Evolutionary conservation across 768 basidiomycete genomes (phyloP), one percentile per base, ranked within the genome.

Genomic region (Termitomyces sp.): DNA sequence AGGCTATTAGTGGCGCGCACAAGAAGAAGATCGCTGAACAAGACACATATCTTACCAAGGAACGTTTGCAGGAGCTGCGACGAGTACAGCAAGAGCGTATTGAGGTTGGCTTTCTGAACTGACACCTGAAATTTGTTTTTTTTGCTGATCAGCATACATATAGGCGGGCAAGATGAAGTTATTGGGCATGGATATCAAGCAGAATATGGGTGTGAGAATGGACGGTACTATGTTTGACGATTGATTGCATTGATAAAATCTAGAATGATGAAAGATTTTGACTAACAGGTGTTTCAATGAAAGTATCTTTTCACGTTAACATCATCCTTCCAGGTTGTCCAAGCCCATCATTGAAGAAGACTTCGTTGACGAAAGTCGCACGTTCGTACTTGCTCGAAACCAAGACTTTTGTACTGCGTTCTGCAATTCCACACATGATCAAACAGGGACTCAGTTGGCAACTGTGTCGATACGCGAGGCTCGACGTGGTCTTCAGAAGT

Each of bases 141-240:
- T 38, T 15, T 17, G 24, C 49, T 48, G 12, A 42, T 17, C 19
- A 41, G 37, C 49, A 11, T 5, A 35, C 37, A 44, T 55, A 51
- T 56, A 90, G 87, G 85, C 82, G 45, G 84, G 86, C 17, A 88
- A 87, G 68, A 90, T 90, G 88, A 91, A 91, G 65, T 73, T 84
- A 30, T 68, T 93, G n/a, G 91, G 91, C 1, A 89, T 93, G 87
- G 90, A 93, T 17, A 76, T 93, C 53, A 90, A 88, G 63, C 81
- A 86, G 66, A 91, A 77, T 61, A 83, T 91, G 78, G 91, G 91
- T 42, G 90, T 93, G 42, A 75, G 91, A 49, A 93, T 93, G 91
- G 91, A 93, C 60, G 84, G 84, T 17, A 77, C 75, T 8, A 66
- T 76, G 71, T 81, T 86, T 60, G 83, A 85, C 24, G 81, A 63